These are phyloP conservation scores for Ogataea populi-albae DNA, from an alignment of 805 yeast species.

Conservation along the genomic window DNA sequence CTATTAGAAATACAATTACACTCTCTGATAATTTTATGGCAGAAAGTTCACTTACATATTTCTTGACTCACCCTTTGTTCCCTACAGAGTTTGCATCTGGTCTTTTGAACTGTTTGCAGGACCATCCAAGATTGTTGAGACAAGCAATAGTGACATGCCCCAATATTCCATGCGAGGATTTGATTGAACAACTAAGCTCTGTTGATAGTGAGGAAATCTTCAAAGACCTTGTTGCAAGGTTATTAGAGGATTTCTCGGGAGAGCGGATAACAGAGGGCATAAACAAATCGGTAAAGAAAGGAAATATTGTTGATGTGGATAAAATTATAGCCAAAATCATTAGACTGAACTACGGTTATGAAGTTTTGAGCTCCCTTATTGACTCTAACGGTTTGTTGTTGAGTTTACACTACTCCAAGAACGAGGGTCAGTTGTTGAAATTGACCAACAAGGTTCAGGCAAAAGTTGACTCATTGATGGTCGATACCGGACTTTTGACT, in stretches of 20 bases:
- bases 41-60: conserved; percentile 60
- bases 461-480: conserved; percentile 34
- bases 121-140: conserved; percentile 62
- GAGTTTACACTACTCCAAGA: conserved; percentile 54
- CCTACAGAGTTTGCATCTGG: conserved; percentile 59
- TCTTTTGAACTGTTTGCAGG: conserved; percentile 47
- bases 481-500: conserved; percentile 43
- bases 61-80: conserved; percentile 84
- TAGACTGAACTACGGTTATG: conserved; percentile 51
- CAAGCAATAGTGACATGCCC: conserved; percentile 83
- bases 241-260: conserved; percentile 61
- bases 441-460: conserved; percentile 46
- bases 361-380: conserved; percentile 58
- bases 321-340: conserved; percentile 45
- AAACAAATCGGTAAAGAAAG: conserved; percentile 34
- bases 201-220: conserved; percentile 62
- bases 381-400: conserved; percentile 70
- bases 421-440: conserved; percentile 42
- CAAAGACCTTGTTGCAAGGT: conserved; percentile 62
- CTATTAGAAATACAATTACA: conserved; percentile 16
- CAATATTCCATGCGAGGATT: conserved; percentile 59
- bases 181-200: conserved; percentile 57
- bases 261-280: conserved; percentile 54
- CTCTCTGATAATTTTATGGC: conserved; percentile 41
- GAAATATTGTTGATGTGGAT: conserved; percentile 36